phyloP scores from a whole-genome alignment of 179 eudicot species.

The Carnegiea gigantea region DNA sequence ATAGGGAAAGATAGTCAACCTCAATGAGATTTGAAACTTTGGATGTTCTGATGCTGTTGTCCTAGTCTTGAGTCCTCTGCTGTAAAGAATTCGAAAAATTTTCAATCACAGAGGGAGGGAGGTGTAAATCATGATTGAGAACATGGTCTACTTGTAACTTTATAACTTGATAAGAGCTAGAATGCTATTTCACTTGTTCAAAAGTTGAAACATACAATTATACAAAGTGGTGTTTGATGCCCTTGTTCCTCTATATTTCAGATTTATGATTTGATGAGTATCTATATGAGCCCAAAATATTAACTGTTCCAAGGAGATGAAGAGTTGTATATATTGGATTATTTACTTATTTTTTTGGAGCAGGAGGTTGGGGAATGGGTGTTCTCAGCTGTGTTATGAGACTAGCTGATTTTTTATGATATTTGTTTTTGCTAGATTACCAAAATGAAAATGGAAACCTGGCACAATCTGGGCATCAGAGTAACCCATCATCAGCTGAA shows the following conservation, averaged over 20 bases:
- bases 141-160: background rate
- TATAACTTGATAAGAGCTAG: background rate
- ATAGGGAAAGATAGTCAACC: background rate
- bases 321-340: too few species aligned
- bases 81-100: too few species aligned
- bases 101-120: too few species aligned
- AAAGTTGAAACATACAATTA: background rate
- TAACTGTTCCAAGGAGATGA: too few species aligned
- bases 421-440: constrained; percentile 26
- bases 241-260: background rate
- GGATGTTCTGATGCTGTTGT: background rate
- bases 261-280: background rate
- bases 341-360: too few species aligned
- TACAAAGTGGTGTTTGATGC: too few species aligned
- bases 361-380: too few species aligned
- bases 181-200: constrained; percentile 7
- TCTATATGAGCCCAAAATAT: background rate
- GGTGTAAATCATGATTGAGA: too few species aligned
- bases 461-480: constrained; percentile 32
- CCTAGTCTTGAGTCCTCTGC: too few species aligned
- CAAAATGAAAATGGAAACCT: constrained; percentile 28
- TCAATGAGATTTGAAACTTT: background rate
- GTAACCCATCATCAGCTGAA: constrained; percentile 34
- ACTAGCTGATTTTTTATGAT: constrained; percentile 24
- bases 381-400: background rate